Conservation (phyloP, 1,284 basidiomycete genomes). For the Pyrrhoderma noxium region DNA sequence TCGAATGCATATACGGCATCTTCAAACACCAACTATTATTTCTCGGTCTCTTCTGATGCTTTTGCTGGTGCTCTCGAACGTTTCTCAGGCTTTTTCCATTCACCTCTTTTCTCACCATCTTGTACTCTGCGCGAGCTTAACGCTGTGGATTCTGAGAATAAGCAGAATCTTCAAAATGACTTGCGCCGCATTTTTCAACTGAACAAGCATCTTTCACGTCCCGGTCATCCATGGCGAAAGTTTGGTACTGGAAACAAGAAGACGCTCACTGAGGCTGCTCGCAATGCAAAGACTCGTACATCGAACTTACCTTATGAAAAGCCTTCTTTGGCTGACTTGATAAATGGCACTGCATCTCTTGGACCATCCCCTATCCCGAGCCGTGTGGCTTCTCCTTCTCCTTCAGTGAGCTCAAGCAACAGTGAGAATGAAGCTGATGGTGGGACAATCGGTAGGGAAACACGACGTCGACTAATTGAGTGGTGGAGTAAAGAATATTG, state of each 20-base stretch:
- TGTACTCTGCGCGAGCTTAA: constrained; percentile 94
- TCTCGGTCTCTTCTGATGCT: constrained; percentile 84
- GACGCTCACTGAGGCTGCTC: constrained; percentile 66
- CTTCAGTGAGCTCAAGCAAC: constrained; percentile 42
- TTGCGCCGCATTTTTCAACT: constrained; percentile 96
- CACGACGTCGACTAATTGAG: constrained; percentile 83
- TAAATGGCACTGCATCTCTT: constrained; percentile 21
- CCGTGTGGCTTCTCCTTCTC: constrained; percentile 53
- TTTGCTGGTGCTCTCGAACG: constrained; percentile 82
- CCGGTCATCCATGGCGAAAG: constrained; percentile 85
- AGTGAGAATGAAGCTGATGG: constrained; percentile 67
- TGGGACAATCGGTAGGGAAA: constrained; percentile 76
- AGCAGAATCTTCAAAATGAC: constrained; percentile 96
- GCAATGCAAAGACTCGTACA: constrained; percentile 42
- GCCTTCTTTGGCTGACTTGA: constrained; percentile 11
- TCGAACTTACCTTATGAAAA: constrained; percentile 17
- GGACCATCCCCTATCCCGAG: constrained; percentile 45
- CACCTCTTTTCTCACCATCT: constrained; percentile 84
- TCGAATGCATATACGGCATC: constrained; percentile 96
- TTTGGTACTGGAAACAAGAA: constrained; percentile 91
- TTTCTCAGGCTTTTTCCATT: constrained; percentile 93
- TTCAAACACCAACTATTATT: constrained; percentile 92
- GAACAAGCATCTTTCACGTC: constrained; percentile 81
- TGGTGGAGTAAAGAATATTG: constrained; percentile 96
- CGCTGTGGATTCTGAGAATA: constrained; percentile 97